Conservation (phyloP, 352 stramenopile genomes). For the Albugo laibachii region DNA sequence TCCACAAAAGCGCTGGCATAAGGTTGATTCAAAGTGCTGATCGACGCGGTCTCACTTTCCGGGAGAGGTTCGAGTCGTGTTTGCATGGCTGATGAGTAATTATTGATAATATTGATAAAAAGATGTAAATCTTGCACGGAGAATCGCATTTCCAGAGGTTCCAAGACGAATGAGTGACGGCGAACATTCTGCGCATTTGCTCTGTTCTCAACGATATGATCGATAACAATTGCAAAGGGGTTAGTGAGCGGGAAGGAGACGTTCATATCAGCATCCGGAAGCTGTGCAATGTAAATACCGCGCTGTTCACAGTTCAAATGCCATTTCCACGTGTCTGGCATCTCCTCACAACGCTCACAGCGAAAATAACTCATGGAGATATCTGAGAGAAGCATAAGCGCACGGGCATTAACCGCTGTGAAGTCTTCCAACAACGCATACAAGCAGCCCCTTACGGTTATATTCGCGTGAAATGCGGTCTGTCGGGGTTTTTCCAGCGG, state of each 20-base stretch:
- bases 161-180: slow-evolving; percentile 61
- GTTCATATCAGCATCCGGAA: slow-evolving; percentile 72
- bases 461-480: too few species aligned
- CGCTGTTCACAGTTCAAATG: slow-evolving; percentile 63
- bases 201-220: slow-evolving; percentile 58
- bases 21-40: slow-evolving; percentile 5
- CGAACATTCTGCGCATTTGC: slow-evolving; percentile 14
- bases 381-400: slow-evolving; percentile 54
- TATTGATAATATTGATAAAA: slow-evolving; percentile 72
- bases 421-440: slow-evolving; percentile 76
- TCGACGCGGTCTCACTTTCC: background rate
- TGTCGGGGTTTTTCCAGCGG: slow-evolving; percentile 2
- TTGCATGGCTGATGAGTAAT: slow-evolving; percentile 16
- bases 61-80: background rate
- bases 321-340: slow-evolving; percentile 51
- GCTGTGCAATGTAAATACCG: slow-evolving; percentile 69
- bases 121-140: slow-evolving; percentile 71
- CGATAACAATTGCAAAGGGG: slow-evolving; percentile 59
- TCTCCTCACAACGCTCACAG: slow-evolving; percentile 30
- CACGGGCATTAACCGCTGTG: slow-evolving; percentile 32
- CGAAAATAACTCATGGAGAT: slow-evolving; percentile 37
- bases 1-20: slow-evolving; percentile 15
- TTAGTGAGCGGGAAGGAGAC: slow-evolving; percentile 69
- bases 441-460: slow-evolving; percentile 33
- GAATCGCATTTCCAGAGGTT: slow-evolving; percentile 65